Conservation (phyloP, 2,329 filamentous ascomycete species). For the Cladophialophora carrionii region DNA sequence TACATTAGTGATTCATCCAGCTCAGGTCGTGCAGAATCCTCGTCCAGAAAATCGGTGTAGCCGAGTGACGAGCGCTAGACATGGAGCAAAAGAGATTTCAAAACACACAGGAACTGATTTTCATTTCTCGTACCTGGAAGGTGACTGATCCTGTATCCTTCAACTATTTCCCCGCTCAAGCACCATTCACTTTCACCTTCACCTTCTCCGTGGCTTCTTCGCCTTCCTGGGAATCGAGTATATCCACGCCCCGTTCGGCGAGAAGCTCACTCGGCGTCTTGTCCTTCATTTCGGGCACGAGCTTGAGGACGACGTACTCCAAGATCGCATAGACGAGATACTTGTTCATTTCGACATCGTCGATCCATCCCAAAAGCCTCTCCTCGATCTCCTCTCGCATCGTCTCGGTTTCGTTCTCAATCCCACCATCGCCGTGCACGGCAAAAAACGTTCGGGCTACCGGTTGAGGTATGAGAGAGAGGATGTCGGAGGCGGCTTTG, state of each 20-base stretch:
- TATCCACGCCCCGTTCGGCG: slow-evolving; percentile 66
- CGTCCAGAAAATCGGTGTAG: no score
- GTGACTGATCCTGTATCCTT: neutral
- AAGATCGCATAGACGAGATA: slow-evolving; percentile 82
- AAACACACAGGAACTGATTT: neutral
- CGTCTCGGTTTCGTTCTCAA: slow-evolving; percentile 55
- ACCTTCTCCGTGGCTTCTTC: neutral
- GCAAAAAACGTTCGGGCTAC: slow-evolving; percentile 52
- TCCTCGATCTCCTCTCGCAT: slow-evolving; percentile 64
- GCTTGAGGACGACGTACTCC: slow-evolving; percentile 76
- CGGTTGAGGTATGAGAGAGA: slow-evolving; percentile 49
- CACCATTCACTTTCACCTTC: slow-evolving; percentile 1
- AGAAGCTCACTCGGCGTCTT: slow-evolving; percentile 71
- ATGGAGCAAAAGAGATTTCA: neutral
- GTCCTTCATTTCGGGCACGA: slow-evolving; percentile 82
- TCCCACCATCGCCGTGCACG: slow-evolving; percentile 47
- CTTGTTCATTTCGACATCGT: slow-evolving; percentile 87
- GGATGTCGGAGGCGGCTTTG: slow-evolving; percentile 49
- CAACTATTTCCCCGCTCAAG: neutral
- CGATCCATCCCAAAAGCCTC: slow-evolving; percentile 71
- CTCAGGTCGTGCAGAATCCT: neutral
- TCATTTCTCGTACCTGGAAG: slow-evolving; percentile 3
- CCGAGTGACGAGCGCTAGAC: neutral
- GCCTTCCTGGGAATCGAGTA: neutral
- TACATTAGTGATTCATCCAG: neutral